Conservation (phyloP, 345 rosid genomes). For the Angophora floribunda region DNA sequence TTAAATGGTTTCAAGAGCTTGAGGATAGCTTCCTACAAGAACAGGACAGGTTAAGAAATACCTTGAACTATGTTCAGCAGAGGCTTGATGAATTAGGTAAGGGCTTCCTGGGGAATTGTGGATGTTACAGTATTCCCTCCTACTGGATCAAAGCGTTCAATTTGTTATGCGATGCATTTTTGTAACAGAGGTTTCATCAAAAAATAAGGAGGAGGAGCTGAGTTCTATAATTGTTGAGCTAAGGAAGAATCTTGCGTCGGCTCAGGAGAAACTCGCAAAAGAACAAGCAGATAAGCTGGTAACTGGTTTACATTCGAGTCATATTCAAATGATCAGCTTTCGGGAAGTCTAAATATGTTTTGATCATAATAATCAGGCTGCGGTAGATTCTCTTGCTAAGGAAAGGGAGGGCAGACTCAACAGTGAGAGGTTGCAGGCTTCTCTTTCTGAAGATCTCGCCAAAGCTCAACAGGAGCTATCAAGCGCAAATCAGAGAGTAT, state of each 20-base stretch:
- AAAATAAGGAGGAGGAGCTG: constrained; percentile 84
- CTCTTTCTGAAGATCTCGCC: constrained; percentile 70
- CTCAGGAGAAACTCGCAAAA: constrained; percentile 62
- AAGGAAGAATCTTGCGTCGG: constrained; percentile 65
- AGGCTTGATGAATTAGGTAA: constrained; percentile 79
- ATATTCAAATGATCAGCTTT: neutral
- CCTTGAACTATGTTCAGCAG: constrained; percentile 56
- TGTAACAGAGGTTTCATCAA: constrained; percentile 52
- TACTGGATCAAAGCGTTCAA: neutral
- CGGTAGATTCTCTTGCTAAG: constrained; percentile 60
- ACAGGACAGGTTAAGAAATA: constrained; percentile 67
- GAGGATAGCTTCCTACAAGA: constrained; percentile 77
- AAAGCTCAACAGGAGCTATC: constrained; percentile 85
- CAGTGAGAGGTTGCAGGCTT: constrained; percentile 62
- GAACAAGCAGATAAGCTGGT: constrained; percentile 91
- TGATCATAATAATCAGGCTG: constrained; percentile 35
- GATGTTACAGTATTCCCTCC: neutral
- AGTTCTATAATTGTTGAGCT: constrained; percentile 82
- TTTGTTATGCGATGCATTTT: neutral
- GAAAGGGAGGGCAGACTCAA: constrained; percentile 71
- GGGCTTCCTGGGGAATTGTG: neutral
- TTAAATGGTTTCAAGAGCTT: constrained; percentile 95
- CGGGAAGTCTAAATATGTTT: neutral
- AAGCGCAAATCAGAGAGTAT: constrained; percentile 91
- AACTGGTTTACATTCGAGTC: constrained; percentile 6